Base-by-base conservation (phyloP, 163 green algal genomes). In the Prototheca cutis region DNA sequence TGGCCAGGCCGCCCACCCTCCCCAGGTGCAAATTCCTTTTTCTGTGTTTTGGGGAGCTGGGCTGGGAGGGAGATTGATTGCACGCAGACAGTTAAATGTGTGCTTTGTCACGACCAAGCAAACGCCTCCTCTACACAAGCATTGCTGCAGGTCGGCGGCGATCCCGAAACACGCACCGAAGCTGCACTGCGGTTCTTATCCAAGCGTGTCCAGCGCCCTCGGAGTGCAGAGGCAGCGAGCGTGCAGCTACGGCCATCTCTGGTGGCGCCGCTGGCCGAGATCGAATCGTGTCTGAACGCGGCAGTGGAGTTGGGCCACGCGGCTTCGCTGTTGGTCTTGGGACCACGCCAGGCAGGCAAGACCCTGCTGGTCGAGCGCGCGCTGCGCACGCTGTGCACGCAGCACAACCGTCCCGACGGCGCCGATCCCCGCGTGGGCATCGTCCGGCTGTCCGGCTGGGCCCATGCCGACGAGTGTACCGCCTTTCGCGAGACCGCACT, bases 401-500 rank as follows among this genome's bases (percentile, higher is more conserved):
- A 48, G 34, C 68, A 59, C 48, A 79, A 83, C 59, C 4, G 34
- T 4, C 5, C 31, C 17, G 36, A 74, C 53, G 25, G 40, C 55
- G 48, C 48, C 48, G 58, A 53, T 25, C 53, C 40, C 29, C 42
- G 56, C 2, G 71, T 65, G 5, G 45, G 39, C 13, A 61, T 86
- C 36, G 25, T 74, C 6, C 61, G 59, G 42, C 71, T 84, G 34
- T 49, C 31, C 4, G 77, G 88, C 73, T 72, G 72, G 58, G 55
- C 72, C n/a, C 54, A 88, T 40, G 49, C 42, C 8, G 40, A 72
- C 4, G 86, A 95, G 48, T 63, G 78, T 3, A 55, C 59, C 4
- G 88, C 85, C 1, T 90, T 95, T 62, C 69, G 78, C 48, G 84
- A 94, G 63, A 83, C 88, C 21, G 86, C 87, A 0, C 62, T 77